These are phyloP conservation scores for Danielia oregonensis DNA, from an alignment of 805 yeast genomes.

Conservation along the genomic window DNA sequence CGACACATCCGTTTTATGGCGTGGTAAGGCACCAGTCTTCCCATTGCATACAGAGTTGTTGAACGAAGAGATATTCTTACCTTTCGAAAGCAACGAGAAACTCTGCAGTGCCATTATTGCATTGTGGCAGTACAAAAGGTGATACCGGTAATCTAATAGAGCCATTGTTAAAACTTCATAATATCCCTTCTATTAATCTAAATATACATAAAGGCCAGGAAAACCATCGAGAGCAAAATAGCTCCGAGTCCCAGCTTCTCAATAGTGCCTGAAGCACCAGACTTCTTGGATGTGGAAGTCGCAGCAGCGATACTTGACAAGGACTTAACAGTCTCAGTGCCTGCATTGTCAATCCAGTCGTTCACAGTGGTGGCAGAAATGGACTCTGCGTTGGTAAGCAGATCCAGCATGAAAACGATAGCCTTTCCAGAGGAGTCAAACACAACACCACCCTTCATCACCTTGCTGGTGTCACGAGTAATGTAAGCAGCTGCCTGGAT, in stretches of 20 bases:
- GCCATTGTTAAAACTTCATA: conserved; percentile 1
- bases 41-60: conserved; percentile 16
- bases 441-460: conserved; percentile 70
- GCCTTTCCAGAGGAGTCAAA: conserved; percentile 61
- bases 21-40: conserved; percentile 5
- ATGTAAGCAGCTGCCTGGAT: conserved; percentile 54
- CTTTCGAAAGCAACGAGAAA: conserved; percentile 13
- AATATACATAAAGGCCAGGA: conserved; percentile 10
- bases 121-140: conserved; percentile 2
- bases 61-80: conserved; percentile 9
- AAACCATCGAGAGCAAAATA: conserved; percentile 9
- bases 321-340: conserved; percentile 20
- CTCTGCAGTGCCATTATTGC: conserved; percentile 10
- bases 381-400: conserved; percentile 45
- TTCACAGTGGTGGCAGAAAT: conserved; percentile 43
- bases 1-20: conserved; percentile 12
- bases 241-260: conserved; percentile 10
- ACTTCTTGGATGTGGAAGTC: conserved; percentile 9
- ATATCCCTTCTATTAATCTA: conserved; percentile 1
- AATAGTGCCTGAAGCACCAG: conserved; percentile 14
- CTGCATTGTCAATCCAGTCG: conserved; percentile 42
- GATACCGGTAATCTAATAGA: conserved; percentile 3
- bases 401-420: conserved; percentile 56
- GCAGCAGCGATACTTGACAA: conserved; percentile 25
- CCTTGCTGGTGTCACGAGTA: conserved; percentile 45